Base-by-base conservation (phyloP, 495 filamentous ascomycete genomes). In the Podospora didyma region DNA sequence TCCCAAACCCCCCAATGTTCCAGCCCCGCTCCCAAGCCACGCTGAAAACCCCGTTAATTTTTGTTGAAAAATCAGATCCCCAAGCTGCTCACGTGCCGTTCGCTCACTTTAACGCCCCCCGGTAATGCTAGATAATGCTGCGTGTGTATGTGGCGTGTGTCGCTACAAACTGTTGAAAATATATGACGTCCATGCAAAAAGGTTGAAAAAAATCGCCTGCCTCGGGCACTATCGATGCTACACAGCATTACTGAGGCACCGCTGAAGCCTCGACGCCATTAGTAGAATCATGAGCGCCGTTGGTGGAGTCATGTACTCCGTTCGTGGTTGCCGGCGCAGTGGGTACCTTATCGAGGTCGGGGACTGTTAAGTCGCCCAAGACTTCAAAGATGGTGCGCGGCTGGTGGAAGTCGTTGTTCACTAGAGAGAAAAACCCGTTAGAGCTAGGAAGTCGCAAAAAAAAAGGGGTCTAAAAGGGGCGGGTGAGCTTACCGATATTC, bases 381-480 rank as follows among this genome's bases (percentile, higher is more conserved):
- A 97, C 74, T 10, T 86, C 78, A 64, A 95, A 97, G 65, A 98
- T 87, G 20, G 82, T 84, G 49, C 83, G 76, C 14, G 79, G 78
- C 54, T 88, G 77, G 69, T 91, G 89, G 82, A 97, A 98, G 67
- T 98, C 92, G 66, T 98, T 98, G 75, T 98, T 88, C 7, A 98
- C 93, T 94, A 66, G 1, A 34, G n/a, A 3, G 7, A 17, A 45
- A 23, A 10, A 19, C 10, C 5, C 52, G 56, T 73, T 49, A 61
- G 58, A 6, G 20, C 31, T 26, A 21, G 1, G 2, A 45, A 22
- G n/a, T n/a, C n/a, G n/a, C n/a, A n/a, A 42, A 14, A 37, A 42
- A 12, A 9, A 50, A 12, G 7, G 24, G 24, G 34, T n/a, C 0
- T 0, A 23, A 9, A 7, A 1, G 6, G 17, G 24, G 6, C 9